Percentiles rank a stretch among this genome's conserved stretches.
These are phyloP conservation scores for Talaromyces pinophilus DNA, from an alignment of 2,329 filamentous ascomycete genomes.

Conservation along the genomic window DNA sequence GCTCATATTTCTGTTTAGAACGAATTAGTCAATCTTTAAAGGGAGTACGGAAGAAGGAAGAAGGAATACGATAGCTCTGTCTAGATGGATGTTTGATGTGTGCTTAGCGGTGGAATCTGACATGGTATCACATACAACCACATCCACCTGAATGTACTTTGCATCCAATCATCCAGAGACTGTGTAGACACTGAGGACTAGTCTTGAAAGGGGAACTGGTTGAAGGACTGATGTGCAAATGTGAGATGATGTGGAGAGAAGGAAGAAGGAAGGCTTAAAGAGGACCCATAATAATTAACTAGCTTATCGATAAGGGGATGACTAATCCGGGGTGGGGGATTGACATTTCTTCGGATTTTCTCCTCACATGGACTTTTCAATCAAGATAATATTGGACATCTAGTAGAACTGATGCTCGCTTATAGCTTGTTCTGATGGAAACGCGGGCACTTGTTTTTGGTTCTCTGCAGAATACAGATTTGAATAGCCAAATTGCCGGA, in stretches of 20 bases:
- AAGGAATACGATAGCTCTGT: slow-evolving; percentile 36
- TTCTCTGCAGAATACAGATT: background rate
- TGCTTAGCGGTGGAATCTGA: slow-evolving; percentile 30
- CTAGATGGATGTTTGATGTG: slow-evolving; percentile 32
- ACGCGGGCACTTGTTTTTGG: background rate
- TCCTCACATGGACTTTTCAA: background rate
- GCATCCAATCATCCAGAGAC: background rate
- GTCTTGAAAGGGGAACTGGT: background rate
- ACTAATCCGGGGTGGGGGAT: background rate
- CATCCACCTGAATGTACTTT: background rate
- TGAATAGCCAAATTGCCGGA: background rate
- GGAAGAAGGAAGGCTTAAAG: background rate
- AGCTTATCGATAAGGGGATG: slow-evolving; percentile 8
- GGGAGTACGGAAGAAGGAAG: background rate
- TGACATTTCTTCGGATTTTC: background rate
- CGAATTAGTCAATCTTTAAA: slow-evolving; percentile 29
- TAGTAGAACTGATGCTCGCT: background rate
- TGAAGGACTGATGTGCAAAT: background rate
- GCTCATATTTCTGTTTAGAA: slow-evolving; percentile 55
- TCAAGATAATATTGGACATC: background rate
- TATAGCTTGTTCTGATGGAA: background rate
- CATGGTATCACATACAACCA: slow-evolving; percentile 27
- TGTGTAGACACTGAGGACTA: background rate
- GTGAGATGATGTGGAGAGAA: background rate
- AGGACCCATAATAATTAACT: background rate